Base-by-base conservation (phyloP, 2,329 filamentous ascomycete species). In the Fusarium euwallaceae region DNA sequence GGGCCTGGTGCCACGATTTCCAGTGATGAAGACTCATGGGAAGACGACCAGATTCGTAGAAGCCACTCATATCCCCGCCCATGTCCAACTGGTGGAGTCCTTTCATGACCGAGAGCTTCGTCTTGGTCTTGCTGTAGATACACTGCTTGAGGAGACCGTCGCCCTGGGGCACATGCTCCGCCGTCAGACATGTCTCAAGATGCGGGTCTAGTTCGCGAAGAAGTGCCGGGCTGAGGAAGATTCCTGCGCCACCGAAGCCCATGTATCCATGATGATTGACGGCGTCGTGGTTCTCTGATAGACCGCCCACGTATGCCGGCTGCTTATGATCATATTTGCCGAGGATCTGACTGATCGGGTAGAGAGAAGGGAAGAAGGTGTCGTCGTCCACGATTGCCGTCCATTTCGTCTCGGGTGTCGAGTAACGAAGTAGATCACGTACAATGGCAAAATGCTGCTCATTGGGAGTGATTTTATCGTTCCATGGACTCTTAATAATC, bases 11-110 rank as follows among this genome's bases (percentile, higher is more conserved):
- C 88, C 89, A 91, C 14, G 86, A 88, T 79, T 90, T 91, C 89
- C 89, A 92, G 82, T 92, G 90, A 78, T 92, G 90, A 8, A 92
- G 82, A 60, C 87, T 90, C 14, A 91, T 81, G 0, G 88, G 87
- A n/a, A 83, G 81, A 27, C 85, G 80, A 1, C 88, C 88, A 3
- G 87, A 86, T 81, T 92, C 90, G 78, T 90, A 92, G 76, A 91
- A 90, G 0, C 90, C 90, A 2, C 87, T 87, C 24, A 86, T 80
- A 69, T 92, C 89, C 37, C 84, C 85, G 39, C 82, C 82, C 71
- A 91, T 81, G 77, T 92, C 90, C 63, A 91, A 84, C 79, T 92
- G 90, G 72, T 87, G 87, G 22, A 92, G 83, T 3, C 86, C 87
- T 7, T 85, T 84, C n/a, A 91, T 82, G 32, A 88, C 80, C 1